These are phyloP conservation scores for Xylaria sp. DNA, from an alignment of 495 filamentous ascomycete species.

Conservation along the genomic window DNA sequence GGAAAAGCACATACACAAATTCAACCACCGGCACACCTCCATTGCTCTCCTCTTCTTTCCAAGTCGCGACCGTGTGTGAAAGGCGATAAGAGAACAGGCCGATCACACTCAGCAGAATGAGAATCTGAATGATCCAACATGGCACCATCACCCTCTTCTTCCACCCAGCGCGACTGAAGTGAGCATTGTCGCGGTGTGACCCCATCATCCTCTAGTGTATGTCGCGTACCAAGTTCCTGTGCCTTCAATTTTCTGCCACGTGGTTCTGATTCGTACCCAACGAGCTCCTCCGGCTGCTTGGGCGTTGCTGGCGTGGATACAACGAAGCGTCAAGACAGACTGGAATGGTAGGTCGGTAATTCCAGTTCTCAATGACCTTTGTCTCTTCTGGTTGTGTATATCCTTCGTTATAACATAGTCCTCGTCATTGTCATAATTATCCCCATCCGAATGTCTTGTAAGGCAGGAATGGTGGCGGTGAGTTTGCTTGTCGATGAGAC, in stretches of 20 bases:
- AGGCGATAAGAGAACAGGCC: constrained; percentile 58
- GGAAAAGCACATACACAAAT: constrained; percentile 48
- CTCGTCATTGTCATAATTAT: background rate
- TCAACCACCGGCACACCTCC: constrained; percentile 52
- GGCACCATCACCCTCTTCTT: constrained; percentile 48
- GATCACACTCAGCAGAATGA: constrained; percentile 48
- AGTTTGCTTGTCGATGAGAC: background rate
- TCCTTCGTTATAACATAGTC: constrained; percentile 6
- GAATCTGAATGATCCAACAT: constrained; percentile 50
- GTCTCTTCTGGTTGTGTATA: background rate
- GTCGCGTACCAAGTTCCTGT: background rate
- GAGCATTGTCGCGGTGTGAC: constrained; percentile 50
- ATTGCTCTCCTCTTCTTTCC: constrained; percentile 43
- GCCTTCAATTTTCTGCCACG: background rate
- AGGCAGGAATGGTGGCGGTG: background rate
- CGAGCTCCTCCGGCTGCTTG: background rate
- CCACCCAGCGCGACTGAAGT: constrained; percentile 53
- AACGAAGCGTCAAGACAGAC: background rate
- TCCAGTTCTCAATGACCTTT: background rate
- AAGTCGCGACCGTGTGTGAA: constrained; percentile 49
- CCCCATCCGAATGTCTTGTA: background rate
- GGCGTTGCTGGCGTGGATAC: background rate
- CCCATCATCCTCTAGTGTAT: constrained; percentile 33
- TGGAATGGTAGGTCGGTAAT: background rate
- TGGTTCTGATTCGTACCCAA: background rate